Evolutionary conservation across 805 yeast species (phyloP).

Genomic region (Kodamaea restingae): DNA sequence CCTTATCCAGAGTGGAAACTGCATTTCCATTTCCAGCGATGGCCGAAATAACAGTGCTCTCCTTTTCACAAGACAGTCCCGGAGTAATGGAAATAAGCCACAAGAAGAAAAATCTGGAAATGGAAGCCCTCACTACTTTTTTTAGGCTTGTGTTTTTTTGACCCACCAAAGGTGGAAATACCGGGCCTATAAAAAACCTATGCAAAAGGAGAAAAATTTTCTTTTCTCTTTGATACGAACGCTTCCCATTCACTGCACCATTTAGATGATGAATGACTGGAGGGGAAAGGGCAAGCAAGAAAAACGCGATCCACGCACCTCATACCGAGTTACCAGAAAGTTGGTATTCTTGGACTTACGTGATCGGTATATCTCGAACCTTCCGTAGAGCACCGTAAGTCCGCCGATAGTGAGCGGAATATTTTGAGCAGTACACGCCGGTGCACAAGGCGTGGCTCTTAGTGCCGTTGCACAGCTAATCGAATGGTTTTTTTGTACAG

Average conservation of each 20-base stretch:
- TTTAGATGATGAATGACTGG: conserved; percentile 32
- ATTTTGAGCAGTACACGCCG: too few relatives aligned
- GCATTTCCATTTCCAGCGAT: not conserved
- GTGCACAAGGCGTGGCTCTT: too few relatives aligned
- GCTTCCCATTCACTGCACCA: conserved; percentile 42
- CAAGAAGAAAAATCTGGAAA: not conserved
- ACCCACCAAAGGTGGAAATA: conserved; percentile 6
- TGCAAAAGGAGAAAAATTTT: conserved; percentile 1
- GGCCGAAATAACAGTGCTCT: too few relatives aligned
- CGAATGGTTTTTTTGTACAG: too few relatives aligned
- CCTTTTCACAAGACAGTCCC: too few relatives aligned
- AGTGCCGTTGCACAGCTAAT: too few relatives aligned
- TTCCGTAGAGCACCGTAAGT: too few relatives aligned
- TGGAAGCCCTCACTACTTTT: not conserved
- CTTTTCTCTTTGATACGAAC: conserved; percentile 32
- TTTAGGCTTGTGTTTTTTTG: conserved; percentile 1
- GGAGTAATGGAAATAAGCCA: too few relatives aligned
- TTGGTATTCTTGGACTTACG: conserved; percentile 26
- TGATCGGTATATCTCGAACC: conserved; percentile 28
- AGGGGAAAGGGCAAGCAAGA: conserved; percentile 39
- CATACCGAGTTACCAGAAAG: conserved; percentile 27
- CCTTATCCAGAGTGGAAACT: not conserved
- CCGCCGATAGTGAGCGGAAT: too few relatives aligned
- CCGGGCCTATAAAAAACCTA: conserved; percentile 4
- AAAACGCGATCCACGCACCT: conserved; percentile 28